A percentile compares a stretch with the other conserved stretches of the same genome.
These are phyloP conservation scores for Pseudocercospora cruenta DNA, from an alignment of 2,329 filamentous ascomycete genomes.

Conservation along the genomic window DNA sequence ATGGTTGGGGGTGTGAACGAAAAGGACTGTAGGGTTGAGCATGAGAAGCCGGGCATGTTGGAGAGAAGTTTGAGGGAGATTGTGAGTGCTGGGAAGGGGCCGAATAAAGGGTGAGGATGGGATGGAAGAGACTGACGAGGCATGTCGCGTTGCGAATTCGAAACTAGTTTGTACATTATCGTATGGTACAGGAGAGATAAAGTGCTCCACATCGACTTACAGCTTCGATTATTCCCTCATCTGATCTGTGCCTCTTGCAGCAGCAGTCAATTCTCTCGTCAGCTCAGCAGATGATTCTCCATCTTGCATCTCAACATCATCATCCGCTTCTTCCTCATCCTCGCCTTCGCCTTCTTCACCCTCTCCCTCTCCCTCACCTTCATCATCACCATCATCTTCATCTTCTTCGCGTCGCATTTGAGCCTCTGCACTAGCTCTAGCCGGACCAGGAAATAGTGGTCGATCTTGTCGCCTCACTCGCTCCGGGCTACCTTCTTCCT, in stretches of 20 bases:
- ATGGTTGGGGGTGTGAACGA: conserved; percentile 24
- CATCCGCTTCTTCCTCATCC: conserved; percentile 20
- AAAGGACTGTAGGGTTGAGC: conserved; percentile 35
- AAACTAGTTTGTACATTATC: neutral
- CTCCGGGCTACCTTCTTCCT: conserved; percentile 38
- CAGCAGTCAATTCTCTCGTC: conserved; percentile 2
- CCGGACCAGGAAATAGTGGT: neutral
- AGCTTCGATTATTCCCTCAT: too few species aligned
- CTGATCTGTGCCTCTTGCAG: neutral
- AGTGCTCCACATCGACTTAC: neutral
- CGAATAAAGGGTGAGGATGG: neutral
- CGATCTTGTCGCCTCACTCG: neutral
- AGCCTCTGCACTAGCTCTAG: conserved; percentile 12
- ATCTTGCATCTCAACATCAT: conserved; percentile 32
- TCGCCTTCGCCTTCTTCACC: conserved; percentile 53
- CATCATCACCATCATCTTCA: conserved; percentile 58
- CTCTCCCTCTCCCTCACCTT: conserved; percentile 46
- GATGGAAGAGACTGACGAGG: neutral
- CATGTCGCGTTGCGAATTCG: neutral
- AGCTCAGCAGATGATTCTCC: conserved; percentile 15
- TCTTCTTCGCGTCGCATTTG: conserved; percentile 37
- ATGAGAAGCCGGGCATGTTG: conserved; percentile 26
- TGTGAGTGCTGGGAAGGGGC: neutral
- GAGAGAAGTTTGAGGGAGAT: neutral
- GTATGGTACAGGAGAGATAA: neutral